These are phyloP conservation scores for Pseudozyma tsukubaensis DNA, from an alignment of 1,284 basidiomycete species.

Conservation along the genomic window DNA sequence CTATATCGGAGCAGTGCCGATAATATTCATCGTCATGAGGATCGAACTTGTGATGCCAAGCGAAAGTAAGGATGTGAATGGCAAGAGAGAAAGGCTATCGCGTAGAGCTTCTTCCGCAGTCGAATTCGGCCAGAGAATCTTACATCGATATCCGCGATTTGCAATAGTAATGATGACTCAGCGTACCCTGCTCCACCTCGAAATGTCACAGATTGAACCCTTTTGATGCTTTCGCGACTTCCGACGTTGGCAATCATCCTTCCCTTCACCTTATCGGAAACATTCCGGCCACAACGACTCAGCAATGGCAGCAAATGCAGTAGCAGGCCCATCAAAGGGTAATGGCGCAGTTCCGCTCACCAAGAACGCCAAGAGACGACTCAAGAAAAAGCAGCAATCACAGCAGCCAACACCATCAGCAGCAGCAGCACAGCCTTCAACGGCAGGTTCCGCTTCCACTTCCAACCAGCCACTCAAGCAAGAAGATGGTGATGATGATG, in stretches of 20 bases:
- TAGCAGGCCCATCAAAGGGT: constrained; percentile 21
- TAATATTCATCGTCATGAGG: too few relatives aligned
- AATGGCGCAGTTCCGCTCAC: constrained; percentile 32
- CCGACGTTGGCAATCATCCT: constrained; percentile 4
- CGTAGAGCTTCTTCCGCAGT: neutral
- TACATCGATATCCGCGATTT: neutral
- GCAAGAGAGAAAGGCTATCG: neutral
- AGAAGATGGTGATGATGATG: constrained; percentile 8
- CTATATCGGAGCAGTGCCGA: neutral
- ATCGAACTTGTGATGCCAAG: constrained; percentile 1
- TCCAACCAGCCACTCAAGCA: constrained; percentile 4
- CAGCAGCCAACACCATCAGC: constrained; percentile 16
- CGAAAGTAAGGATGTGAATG: neutral
- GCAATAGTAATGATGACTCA: neutral
- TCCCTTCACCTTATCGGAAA: neutral
- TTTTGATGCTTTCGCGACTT: neutral
- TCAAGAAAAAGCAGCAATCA: constrained; percentile 63
- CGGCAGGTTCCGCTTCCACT: constrained; percentile 1
- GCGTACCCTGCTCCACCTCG: neutral
- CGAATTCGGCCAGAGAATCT: neutral
- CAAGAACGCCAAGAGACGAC: constrained; percentile 65
- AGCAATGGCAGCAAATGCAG: constrained; percentile 25
- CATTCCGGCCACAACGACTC: neutral
- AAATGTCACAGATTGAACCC: neutral
- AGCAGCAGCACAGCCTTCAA: constrained; percentile 4